Base-by-base conservation (phyloP, 768 basidiomycete genomes). In the Leccinum arenicola region DNA sequence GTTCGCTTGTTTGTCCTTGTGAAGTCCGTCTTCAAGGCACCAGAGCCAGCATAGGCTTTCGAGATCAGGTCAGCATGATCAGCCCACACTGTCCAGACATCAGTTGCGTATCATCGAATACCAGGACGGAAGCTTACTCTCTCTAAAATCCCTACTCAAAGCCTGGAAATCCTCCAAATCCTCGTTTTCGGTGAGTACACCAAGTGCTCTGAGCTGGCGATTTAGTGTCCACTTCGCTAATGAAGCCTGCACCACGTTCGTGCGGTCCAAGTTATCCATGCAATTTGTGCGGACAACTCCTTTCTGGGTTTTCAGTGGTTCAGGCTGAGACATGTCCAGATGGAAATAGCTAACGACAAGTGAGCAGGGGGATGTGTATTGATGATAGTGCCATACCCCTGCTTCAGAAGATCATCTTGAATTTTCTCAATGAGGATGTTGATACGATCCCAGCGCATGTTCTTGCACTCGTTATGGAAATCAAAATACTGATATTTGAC, bases 261-360 rank as follows among this genome's bases (percentile, higher is more conserved):
- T 99, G 52, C 97, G 84, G 70, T 99, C 97, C 59, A 98, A 78
- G 67, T 88, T 90, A 72, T 98, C 96, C 97, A 97, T 97, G 74
- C 97, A 98, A 71, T 98, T 99, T 8, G 95, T 95, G 49, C 97
- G 84, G 47, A 97, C 85, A 50, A 84, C 81, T 19, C 95, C 95
- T 21, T 69, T 78, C 69, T 99, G 97, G 36, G 80, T 73, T 58
- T 76, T 79, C 23, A 84, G 73, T 0, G 85, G 84, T 27, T 77
- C 75, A 5, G 74, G 59, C 25, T 76, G 72, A 12, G 74, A 70
- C 35, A 81, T 70, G 52, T 88, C 83, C 33, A 89, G 73, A 57
- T 88, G 85, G 78, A 94, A 98, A 73, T 91, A 94, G 11, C 94
- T 92, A 35, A 50, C 29, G 14, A 54, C 14, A 3, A 6, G 60